These are phyloP conservation scores for Cladophialophora psammophila DNA, from an alignment of 2,329 filamentous ascomycete species.

Conservation along the genomic window DNA sequence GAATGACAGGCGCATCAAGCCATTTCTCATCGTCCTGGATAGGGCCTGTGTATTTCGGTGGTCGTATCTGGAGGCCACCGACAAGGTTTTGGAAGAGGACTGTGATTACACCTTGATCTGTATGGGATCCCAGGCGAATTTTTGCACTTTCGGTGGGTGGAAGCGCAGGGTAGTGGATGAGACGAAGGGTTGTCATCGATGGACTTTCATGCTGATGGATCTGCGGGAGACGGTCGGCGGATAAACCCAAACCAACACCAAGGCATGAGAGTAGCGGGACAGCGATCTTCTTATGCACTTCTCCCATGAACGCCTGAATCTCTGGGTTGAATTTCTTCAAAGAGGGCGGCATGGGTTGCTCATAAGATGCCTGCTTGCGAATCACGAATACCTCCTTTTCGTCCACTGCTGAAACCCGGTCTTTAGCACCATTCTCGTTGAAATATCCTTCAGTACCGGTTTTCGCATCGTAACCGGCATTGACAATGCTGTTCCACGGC, in stretches of 20 bases:
- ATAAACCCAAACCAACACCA: conserved; percentile 77
- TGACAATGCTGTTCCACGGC: conserved; percentile 31
- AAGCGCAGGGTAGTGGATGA: conserved; percentile 81
- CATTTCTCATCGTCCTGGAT: conserved; percentile 53
- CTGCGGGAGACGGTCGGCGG: conserved; percentile 74
- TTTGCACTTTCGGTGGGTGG: conserved; percentile 59
- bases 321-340: conserved; percentile 27
- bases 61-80: conserved; percentile 62
- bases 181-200: conserved; percentile 68
- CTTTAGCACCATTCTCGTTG: conserved; percentile 27
- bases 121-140: conserved; percentile 75
- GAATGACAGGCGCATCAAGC: conserved; percentile 57
- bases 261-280: conserved; percentile 48
- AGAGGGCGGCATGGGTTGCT: conserved; percentile 32
- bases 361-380: conserved; percentile 27
- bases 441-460: conserved; percentile 31
- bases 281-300: conserved; percentile 32
- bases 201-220: conserved; percentile 69
- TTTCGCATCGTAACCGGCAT: conserved; percentile 29
- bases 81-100: conserved; percentile 65
- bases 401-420: conserved; percentile 18
- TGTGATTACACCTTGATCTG: conserved; percentile 63
- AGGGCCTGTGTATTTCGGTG: conserved; percentile 58
- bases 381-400: conserved; percentile 32
- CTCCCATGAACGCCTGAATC: conserved; percentile 30